Conservation (phyloP, 331 rosid species). For the Saraca asoca region DNA sequence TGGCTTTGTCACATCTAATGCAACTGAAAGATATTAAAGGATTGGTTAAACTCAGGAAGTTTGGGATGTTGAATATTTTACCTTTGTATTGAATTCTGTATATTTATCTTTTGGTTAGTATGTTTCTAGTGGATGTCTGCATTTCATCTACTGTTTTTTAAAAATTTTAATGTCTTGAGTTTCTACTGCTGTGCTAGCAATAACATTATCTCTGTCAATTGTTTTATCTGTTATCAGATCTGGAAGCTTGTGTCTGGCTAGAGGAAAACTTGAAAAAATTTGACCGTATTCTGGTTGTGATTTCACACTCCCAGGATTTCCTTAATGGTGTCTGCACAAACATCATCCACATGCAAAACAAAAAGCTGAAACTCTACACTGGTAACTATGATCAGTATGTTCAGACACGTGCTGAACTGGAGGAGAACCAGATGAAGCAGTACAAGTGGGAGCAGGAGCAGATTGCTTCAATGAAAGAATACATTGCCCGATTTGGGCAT, state of each 20-base stretch:
- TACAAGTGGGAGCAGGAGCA: conserved; percentile 99
- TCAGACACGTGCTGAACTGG: conserved; percentile 90
- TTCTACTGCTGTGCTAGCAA: background rate
- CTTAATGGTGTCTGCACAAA: conserved; percentile 98
- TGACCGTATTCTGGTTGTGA: conserved; percentile 90
- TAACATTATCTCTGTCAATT: background rate
- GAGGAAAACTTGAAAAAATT: conserved; percentile 90
- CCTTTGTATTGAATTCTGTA: background rate
- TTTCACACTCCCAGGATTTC: conserved; percentile 97
- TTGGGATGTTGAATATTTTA: background rate
- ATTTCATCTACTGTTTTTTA: background rate
- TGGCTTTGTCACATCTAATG: conserved; percentile 1
- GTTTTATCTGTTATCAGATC: conserved; percentile 53
- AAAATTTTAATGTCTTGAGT: background rate
- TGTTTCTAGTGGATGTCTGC: background rate
- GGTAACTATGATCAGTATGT: conserved; percentile 96
- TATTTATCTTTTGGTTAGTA: background rate
- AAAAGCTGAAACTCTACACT: conserved; percentile 69
- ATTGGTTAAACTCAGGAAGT: background rate
- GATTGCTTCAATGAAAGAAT: conserved; percentile 89
- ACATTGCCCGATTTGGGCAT: conserved; percentile 98
- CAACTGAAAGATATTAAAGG: background rate
- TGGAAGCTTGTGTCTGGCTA: conserved; percentile 99
- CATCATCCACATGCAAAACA: conserved; percentile 96
- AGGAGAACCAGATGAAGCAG: conserved; percentile 99